Evolutionary conservation across 257 asterid genomes (phyloP), one percentile per base, ranked within the genome.

Genomic region (Nicotiana otophora): DNA sequence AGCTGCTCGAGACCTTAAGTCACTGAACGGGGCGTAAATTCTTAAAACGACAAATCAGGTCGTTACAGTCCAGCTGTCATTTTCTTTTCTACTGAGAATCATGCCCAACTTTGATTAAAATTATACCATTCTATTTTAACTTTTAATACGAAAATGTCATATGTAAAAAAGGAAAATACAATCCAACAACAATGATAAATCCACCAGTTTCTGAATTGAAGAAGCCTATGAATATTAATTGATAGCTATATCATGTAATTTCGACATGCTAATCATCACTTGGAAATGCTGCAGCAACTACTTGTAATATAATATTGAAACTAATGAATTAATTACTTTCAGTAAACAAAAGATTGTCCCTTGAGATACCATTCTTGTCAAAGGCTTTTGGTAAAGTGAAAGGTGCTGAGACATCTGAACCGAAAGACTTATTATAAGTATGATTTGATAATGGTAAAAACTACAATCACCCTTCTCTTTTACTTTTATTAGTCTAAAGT

Each of bases 201-300:
- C 31, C 77, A 51, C 12, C 12, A 70, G 36, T 70, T 70, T 4
- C 20, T 1, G 9, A 19, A 69, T 36, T 9, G 4, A 68, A 39
- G 77, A 69, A 67, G 28, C 30, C 30, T 67, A 67, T 68, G 23
- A 7, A 68, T 36, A 19, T 69, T 36, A 70, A 69, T n/a, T 46
- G 11, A 42, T 20, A 42, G 6, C 7, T 11, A 1, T 39, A 70
- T 42, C 23, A n/a, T 9, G 33, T 61, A 17, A 3, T 7, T 72
- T 70, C 58, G 78, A 70, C 78, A 70, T 70, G 34, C 78, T 20
- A 42, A 70, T 70, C 78, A 70, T 26, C 42, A 48, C 42, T 74
- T 23, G 4, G 42, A 74, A 74, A 48, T 15, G 39, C 79, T 46
- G 79, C 15, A 14, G 20, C 60, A 72, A 5, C 39, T 34, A 33